Percentiles rank a stretch among this genome's conserved stretches.
Evolutionary conservation across 805 yeast genomes (phyloP).

Genomic region (Torulaspora gathmanii): DNA sequence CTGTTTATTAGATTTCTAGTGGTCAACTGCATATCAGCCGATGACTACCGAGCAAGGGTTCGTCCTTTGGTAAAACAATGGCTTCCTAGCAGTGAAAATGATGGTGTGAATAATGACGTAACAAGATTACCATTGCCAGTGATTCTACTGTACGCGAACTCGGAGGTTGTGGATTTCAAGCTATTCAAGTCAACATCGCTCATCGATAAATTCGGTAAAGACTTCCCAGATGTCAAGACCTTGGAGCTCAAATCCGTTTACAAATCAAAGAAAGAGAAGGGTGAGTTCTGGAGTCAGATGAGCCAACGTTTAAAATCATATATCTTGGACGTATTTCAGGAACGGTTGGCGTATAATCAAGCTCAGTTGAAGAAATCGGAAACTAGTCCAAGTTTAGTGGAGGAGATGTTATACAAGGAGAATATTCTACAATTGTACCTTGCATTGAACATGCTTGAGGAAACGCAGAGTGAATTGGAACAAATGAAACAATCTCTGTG

Average conservation of each 20-base stretch:
- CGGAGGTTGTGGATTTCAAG: constrained; percentile 31
- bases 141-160: constrained; percentile 30
- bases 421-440: constrained; percentile 26
- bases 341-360: constrained; percentile 19
- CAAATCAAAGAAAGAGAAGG: constrained; percentile 30
- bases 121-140: constrained; percentile 17
- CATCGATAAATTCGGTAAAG: constrained; percentile 32
- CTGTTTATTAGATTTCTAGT: constrained; percentile 67
- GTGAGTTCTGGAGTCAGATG: constrained; percentile 31
- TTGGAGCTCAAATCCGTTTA: constrained; percentile 35
- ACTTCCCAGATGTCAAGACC: constrained; percentile 30
- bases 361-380: constrained; percentile 6
- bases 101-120: neutral
- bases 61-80: constrained; percentile 81
- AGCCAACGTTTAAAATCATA: constrained; percentile 22
- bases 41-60: constrained; percentile 70
- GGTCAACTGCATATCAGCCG: constrained; percentile 60
- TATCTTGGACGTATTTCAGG: constrained; percentile 27
- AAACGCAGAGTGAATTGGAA: constrained; percentile 23
- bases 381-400: constrained; percentile 3
- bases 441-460: constrained; percentile 28
- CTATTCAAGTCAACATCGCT: constrained; percentile 33
- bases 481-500: constrained; percentile 10
- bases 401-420: constrained; percentile 22
- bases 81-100: constrained; percentile 40